Percentiles rank a stretch among this genome's conserved stretches.
Evolutionary conservation across 139 green algal genomes (phyloP).

Genomic region (Haematococcus sp.): DNA sequence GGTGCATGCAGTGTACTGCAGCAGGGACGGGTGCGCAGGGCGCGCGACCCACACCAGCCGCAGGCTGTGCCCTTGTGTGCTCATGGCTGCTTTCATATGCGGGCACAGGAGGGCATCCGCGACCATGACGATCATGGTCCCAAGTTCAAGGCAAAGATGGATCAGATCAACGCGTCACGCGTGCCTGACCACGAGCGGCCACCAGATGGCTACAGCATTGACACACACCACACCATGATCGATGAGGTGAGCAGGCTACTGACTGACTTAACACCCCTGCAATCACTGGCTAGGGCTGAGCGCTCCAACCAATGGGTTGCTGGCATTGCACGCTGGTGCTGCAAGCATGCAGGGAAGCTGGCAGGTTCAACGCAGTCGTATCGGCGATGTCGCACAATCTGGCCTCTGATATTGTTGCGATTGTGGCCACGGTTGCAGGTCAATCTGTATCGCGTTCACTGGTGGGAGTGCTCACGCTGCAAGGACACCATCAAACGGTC

Average conservation of each 20-base stretch:
- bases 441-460: constrained; percentile 56
- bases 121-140: constrained; percentile 64
- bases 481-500: constrained; percentile 52
- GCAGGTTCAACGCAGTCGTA: too few species aligned
- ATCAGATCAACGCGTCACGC: constrained; percentile 56
- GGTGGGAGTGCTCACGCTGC: constrained; percentile 55
- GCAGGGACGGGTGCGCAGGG: not conserved
- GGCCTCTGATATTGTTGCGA: too few species aligned
- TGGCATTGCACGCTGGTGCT: too few species aligned
- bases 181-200: constrained; percentile 60
- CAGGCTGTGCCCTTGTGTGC: not conserved
- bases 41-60: not conserved
- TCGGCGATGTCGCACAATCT: too few species aligned
- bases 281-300: too few species aligned
- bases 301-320: too few species aligned
- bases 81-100: not conserved
- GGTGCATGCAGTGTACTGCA: not conserved
- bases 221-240: constrained; percentile 58
- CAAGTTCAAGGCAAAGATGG: constrained; percentile 61
- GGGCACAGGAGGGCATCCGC: constrained; percentile 30
- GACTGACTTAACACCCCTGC: too few species aligned
- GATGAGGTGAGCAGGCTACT: constrained; percentile 13
- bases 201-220: constrained; percentile 65
- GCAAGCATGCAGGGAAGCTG: too few species aligned
- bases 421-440: constrained; percentile 41